These are phyloP conservation scores for Populus davidiana DNA, from an alignment of 345 rosid species.

Conservation along the genomic window DNA sequence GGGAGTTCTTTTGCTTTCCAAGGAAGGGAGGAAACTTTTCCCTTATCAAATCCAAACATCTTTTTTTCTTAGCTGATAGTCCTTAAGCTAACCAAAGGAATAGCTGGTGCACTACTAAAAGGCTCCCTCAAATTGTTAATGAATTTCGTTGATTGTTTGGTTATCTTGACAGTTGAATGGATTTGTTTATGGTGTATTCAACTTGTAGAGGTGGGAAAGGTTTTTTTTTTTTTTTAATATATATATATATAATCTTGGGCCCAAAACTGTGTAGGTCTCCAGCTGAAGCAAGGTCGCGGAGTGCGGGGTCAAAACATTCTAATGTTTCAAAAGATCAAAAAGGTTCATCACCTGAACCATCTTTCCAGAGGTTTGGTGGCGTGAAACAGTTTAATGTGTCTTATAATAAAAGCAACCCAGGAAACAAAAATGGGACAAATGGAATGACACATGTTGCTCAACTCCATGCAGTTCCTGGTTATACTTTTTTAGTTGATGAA, in stretches of 20 bases:
- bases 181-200: neutral
- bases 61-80: neutral
- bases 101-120: neutral
- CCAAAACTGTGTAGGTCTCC: slow-evolving; percentile 37
- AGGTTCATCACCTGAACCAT: slow-evolving; percentile 35
- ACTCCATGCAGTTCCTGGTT: slow-evolving; percentile 48
- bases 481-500: slow-evolving; percentile 46
- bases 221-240: slow-evolving; percentile 5
- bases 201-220: neutral
- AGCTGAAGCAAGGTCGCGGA: slow-evolving; percentile 26
- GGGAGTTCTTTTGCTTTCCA: neutral
- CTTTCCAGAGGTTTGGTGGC: slow-evolving; percentile 35
- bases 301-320: slow-evolving; percentile 23
- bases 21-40: neutral
- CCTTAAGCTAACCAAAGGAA: neutral
- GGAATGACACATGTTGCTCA: slow-evolving; percentile 44
- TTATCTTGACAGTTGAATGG: neutral
- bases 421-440: slow-evolving; percentile 40
- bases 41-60: neutral
- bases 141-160: neutral
- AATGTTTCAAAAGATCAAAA: slow-evolving; percentile 25
- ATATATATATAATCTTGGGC: neutral
- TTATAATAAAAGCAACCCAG: slow-evolving; percentile 35
- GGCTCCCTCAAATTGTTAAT: neutral
- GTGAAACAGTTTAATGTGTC: slow-evolving; percentile 54